phyloP scores from a whole-genome alignment of 306 rosid species.

The Heteromeles arbutifolia region DNA sequence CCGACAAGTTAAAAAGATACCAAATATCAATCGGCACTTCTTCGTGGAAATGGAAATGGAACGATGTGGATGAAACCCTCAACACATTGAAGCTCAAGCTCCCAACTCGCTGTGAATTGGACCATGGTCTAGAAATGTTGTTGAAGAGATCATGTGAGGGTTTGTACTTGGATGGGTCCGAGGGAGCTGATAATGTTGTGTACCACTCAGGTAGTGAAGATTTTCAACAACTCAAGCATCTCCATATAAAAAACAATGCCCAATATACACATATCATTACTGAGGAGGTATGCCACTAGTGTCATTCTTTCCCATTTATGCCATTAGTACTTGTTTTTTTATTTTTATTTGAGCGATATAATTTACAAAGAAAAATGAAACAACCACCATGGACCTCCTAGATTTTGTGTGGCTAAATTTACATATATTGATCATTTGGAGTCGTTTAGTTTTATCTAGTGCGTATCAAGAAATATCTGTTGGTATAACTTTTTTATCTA shows the following conservation, averaged over 20 bases:
- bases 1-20: conserved; percentile 12
- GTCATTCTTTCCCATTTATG: too few relatives aligned
- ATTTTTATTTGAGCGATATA: too few relatives aligned
- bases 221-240: conserved; percentile 32
- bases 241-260: conserved; percentile 22
- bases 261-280: neutral
- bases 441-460: too few relatives aligned
- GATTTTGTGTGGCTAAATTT: too few relatives aligned
- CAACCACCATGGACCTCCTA: too few relatives aligned
- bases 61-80: neutral
- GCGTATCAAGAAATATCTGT: too few relatives aligned
- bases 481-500: too few relatives aligned
- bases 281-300: too few relatives aligned
- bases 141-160: conserved; percentile 25
- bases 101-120: conserved; percentile 10
- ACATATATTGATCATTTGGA: too few relatives aligned
- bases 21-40: conserved; percentile 25
- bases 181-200: conserved; percentile 22
- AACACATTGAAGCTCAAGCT: conserved; percentile 21
- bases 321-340: too few relatives aligned
- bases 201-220: conserved; percentile 25
- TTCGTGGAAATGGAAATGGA: neutral
- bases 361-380: too few relatives aligned
- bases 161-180: conserved; percentile 33
- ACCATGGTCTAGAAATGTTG: conserved; percentile 20